Evolutionary conservation across 352 stramenopile genomes (phyloP).

Genomic region (Pythium myriotylum): DNA sequence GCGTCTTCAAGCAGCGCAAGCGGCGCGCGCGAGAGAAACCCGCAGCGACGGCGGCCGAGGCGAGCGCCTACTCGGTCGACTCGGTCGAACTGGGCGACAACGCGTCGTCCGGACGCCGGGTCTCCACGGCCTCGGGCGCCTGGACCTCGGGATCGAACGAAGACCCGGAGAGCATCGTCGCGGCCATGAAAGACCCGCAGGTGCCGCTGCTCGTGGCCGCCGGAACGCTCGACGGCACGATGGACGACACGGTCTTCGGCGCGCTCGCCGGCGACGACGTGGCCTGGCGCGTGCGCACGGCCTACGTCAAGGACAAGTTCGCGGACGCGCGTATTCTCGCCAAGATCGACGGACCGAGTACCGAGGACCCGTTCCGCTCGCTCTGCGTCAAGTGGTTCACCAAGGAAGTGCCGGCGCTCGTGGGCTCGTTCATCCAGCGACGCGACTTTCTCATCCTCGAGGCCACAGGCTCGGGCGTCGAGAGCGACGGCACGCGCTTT

Average conservation of each 20-base stretch:
- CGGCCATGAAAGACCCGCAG: slow-evolving; percentile 22
- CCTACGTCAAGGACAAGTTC: slow-evolving; percentile 53
- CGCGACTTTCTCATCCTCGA: slow-evolving; percentile 62
- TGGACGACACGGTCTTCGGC: slow-evolving; percentile 60
- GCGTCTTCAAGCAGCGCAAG: slow-evolving; percentile 36
- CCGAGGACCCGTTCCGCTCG: slow-evolving; percentile 46
- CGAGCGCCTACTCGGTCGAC: slow-evolving; percentile 17
- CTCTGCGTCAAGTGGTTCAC: slow-evolving; percentile 63
- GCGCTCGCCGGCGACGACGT: slow-evolving; percentile 44
- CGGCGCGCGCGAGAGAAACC: not conserved
- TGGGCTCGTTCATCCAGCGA: slow-evolving; percentile 44
- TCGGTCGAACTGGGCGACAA: slow-evolving; percentile 14
- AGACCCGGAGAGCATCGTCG: slow-evolving; percentile 21
- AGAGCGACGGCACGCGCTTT: slow-evolving; percentile 39
- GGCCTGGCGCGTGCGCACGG: slow-evolving; percentile 46
- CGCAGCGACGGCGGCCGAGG: not conserved
- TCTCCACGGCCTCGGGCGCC: slow-evolving; percentile 17
- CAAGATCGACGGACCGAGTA: slow-evolving; percentile 34
- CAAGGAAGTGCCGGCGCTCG: slow-evolving; percentile 42
- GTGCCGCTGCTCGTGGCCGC: slow-evolving; percentile 46
- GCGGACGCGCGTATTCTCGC: slow-evolving; percentile 49
- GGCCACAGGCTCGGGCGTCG: slow-evolving; percentile 35
- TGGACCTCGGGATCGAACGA: slow-evolving; percentile 14
- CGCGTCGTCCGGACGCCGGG: slow-evolving; percentile 5
- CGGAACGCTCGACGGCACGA: slow-evolving; percentile 44